Conservation (phyloP, 2,329 filamentous ascomycete genomes). For the Hypoxylon sp. region DNA sequence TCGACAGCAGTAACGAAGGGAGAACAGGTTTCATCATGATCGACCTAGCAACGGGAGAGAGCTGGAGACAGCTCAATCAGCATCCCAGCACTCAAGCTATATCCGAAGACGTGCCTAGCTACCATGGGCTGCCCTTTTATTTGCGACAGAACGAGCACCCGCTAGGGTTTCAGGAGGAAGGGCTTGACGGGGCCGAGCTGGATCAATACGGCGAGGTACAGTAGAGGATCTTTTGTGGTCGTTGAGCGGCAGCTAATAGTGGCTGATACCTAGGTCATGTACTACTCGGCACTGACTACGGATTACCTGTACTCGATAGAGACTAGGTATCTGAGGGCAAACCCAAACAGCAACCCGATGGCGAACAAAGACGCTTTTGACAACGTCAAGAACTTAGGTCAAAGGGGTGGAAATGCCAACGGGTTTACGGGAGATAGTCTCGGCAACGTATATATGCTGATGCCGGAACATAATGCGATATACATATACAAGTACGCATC, state of each 20-base stretch:
- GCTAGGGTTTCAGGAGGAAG: slow-evolving; percentile 51
- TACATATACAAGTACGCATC: slow-evolving; percentile 57
- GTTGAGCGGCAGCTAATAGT: background rate
- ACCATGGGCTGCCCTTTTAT: slow-evolving; percentile 54
- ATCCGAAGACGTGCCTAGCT: slow-evolving; percentile 52
- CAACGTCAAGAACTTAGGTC: slow-evolving; percentile 61
- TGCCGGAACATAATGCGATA: slow-evolving; percentile 61
- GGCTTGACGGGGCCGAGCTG: slow-evolving; percentile 52
- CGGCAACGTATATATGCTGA: slow-evolving; percentile 61
- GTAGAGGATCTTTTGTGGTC: background rate
- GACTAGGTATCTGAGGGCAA: slow-evolving; percentile 54
- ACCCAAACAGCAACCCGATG: slow-evolving; percentile 50
- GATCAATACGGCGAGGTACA: slow-evolving; percentile 48
- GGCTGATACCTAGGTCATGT: slow-evolving; percentile 53
- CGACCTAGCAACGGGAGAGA: slow-evolving; percentile 57
- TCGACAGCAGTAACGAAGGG: slow-evolving; percentile 61
- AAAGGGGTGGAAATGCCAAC: slow-evolving; percentile 60
- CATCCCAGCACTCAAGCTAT: slow-evolving; percentile 48
- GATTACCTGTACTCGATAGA: slow-evolving; percentile 53
- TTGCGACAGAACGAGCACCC: slow-evolving; percentile 42
- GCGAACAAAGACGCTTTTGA: slow-evolving; percentile 58
- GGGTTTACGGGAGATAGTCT: slow-evolving; percentile 60
- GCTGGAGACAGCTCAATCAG: slow-evolving; percentile 56
- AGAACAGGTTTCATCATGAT: slow-evolving; percentile 62
- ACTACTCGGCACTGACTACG: slow-evolving; percentile 58